These are phyloP conservation scores for Corinectria fuckeliana DNA, from an alignment of 2,329 filamentous ascomycete genomes.

Conservation along the genomic window DNA sequence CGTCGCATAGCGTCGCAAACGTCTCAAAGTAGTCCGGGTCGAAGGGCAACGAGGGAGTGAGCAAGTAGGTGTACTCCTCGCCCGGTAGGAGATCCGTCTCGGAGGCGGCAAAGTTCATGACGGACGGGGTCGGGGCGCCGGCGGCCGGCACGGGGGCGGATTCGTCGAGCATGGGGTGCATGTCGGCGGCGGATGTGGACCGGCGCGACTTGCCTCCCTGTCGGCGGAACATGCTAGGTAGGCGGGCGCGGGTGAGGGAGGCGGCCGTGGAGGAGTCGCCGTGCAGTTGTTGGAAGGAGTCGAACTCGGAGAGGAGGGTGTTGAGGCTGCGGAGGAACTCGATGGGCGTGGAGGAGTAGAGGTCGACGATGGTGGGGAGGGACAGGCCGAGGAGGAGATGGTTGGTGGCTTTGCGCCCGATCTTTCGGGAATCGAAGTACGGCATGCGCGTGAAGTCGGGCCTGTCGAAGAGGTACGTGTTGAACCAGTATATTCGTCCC, in stretches of 20 bases:
- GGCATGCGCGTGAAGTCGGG: slow-evolving; percentile 80
- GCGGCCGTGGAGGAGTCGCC: slow-evolving; percentile 75
- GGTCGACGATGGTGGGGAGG: slow-evolving; percentile 85
- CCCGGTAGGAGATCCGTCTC: slow-evolving; percentile 75
- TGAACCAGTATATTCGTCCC: slow-evolving; percentile 97
- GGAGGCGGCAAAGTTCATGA: slow-evolving; percentile 64
- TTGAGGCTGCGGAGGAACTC: slow-evolving; percentile 91
- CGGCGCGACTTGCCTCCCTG: slow-evolving; percentile 64
- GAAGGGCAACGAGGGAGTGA: slow-evolving; percentile 93
- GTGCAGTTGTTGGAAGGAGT: slow-evolving; percentile 89
- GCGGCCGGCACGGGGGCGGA: slow-evolving; percentile 36
- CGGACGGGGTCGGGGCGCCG: slow-evolving; percentile 46
- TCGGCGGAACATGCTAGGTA: slow-evolving; percentile 84
- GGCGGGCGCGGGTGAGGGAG: slow-evolving; percentile 76
- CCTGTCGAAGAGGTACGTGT: slow-evolving; percentile 90
- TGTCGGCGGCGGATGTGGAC: slow-evolving; percentile 56
- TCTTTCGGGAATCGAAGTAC: slow-evolving; percentile 83
- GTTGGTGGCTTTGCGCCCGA: slow-evolving; percentile 89
- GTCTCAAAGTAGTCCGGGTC: slow-evolving; percentile 98
- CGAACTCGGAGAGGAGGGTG: slow-evolving; percentile 86
- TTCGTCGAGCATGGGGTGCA: slow-evolving; percentile 43
- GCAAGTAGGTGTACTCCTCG: slow-evolving; percentile 85
- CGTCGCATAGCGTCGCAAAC: slow-evolving; percentile 93
- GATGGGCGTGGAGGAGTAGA: slow-evolving; percentile 77
- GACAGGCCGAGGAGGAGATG: slow-evolving; percentile 93